Percentiles rank a stretch among this genome's conserved stretches.
These are phyloP conservation scores for Chalciporus pseudorubinellus DNA, from an alignment of 768 basidiomycete species.

Conservation along the genomic window DNA sequence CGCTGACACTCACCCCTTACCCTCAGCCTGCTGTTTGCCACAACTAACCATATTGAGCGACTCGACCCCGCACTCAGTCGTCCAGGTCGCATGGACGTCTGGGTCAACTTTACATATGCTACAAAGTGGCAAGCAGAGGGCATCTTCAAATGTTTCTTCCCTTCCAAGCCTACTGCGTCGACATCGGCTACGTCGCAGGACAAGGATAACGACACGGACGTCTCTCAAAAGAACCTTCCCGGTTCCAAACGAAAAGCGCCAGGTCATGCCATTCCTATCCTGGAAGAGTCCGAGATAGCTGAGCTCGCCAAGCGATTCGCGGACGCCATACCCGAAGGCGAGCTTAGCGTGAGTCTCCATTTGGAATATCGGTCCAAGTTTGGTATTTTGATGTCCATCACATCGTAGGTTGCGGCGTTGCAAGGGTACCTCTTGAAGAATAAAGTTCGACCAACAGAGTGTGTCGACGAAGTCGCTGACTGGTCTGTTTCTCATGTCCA, in stretches of 20 bases:
- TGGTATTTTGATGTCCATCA: neutral
- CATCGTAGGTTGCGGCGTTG: slow-evolving; percentile 66
- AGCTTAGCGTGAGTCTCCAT: slow-evolving; percentile 66
- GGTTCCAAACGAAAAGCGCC: slow-evolving; percentile 60
- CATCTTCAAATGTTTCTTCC: slow-evolving; percentile 95
- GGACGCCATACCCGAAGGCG: slow-evolving; percentile 80
- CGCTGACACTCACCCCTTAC: slow-evolving; percentile 9
- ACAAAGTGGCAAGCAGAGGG: slow-evolving; percentile 93
- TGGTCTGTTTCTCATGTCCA: slow-evolving; percentile 46
- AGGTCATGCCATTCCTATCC: slow-evolving; percentile 59
- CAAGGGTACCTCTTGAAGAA: slow-evolving; percentile 89
- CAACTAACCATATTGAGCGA: slow-evolving; percentile 91
- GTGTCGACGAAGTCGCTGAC: slow-evolving; percentile 72
- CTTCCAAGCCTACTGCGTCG: slow-evolving; percentile 41
- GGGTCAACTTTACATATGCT: slow-evolving; percentile 88
- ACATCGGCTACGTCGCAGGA: neutral
- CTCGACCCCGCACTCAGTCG: slow-evolving; percentile 86
- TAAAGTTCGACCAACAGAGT: slow-evolving; percentile 85
- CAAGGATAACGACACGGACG: slow-evolving; percentile 31
- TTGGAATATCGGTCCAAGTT: neutral
- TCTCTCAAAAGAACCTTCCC: slow-evolving; percentile 66
- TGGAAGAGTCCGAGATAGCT: slow-evolving; percentile 74
- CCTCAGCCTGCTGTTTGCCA: slow-evolving; percentile 77
- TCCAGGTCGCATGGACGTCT: slow-evolving; percentile 89
- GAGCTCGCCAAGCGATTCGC: slow-evolving; percentile 80